Evolutionary conservation across 2,329 filamentous ascomycete genomes (phyloP).

Genomic region (Trichoderma asperellum): DNA sequence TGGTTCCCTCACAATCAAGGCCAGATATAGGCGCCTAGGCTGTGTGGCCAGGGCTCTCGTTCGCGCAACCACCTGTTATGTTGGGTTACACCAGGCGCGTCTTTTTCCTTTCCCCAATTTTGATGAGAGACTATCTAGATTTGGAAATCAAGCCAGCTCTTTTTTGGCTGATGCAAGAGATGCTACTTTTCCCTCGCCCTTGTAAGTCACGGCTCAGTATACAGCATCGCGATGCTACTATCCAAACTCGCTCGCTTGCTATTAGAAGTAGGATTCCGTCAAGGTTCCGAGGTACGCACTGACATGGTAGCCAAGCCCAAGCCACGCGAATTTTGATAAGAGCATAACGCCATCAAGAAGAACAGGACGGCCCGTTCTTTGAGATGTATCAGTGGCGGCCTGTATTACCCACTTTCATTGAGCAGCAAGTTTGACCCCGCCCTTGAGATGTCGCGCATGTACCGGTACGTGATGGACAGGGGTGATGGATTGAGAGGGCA

Average conservation of each 20-base stretch:
- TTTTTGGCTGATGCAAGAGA: background rate
- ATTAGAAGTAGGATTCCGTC: background rate
- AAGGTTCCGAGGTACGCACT: background rate
- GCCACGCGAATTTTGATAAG: background rate
- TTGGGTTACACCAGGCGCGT: background rate
- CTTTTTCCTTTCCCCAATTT: background rate
- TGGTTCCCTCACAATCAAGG: background rate
- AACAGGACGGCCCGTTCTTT: background rate
- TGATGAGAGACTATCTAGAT: background rate
- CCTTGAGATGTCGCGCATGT: conserved; percentile 10
- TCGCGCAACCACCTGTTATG: background rate
- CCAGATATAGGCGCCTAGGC: background rate
- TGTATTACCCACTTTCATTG: background rate
- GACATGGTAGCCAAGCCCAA: background rate
- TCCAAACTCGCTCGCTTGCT: background rate
- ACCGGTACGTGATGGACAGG: conserved; percentile 4
- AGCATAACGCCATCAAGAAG: background rate
- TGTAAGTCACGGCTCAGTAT: background rate
- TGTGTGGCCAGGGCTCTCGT: background rate
- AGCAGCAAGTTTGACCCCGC: background rate
- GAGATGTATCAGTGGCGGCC: background rate
- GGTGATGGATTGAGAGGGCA: background rate
- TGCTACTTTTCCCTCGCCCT: background rate
- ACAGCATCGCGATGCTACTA: background rate
- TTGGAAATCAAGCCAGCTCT: background rate